These are phyloP conservation scores for Aulographum hederae DNA, from an alignment of 2,329 filamentous ascomycete species.

Conservation along the genomic window DNA sequence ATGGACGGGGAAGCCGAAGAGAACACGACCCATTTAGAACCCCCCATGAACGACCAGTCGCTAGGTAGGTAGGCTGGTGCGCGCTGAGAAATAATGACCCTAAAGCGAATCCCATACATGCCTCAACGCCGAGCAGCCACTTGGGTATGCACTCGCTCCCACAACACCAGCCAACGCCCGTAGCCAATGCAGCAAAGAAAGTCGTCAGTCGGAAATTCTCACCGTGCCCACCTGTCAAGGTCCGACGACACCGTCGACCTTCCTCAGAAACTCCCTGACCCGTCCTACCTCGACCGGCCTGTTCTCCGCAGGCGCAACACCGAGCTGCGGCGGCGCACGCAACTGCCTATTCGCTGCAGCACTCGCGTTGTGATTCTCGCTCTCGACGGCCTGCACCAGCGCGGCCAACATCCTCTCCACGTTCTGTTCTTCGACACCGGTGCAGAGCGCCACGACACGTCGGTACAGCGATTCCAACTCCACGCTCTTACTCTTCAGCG, in stretches of 20 bases:
- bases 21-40: no score
- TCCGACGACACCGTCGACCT: slow-evolving; percentile 46
- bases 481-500: slow-evolving; percentile 59
- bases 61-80: no score
- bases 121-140: no score
- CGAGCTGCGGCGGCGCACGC: not conserved
- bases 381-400: slow-evolving; percentile 75
- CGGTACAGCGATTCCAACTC: slow-evolving; percentile 80
- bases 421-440: slow-evolving; percentile 55
- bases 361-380: slow-evolving; percentile 50
- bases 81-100: no score
- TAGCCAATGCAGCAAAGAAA: no score
- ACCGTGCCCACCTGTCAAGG: no score
- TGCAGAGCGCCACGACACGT: slow-evolving; percentile 74
- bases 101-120: no score
- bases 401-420: slow-evolving; percentile 68
- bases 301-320: slow-evolving; percentile 7
- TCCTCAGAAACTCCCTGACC: slow-evolving; percentile 61
- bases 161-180: no score
- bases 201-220: no score
- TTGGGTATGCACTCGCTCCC: no score
- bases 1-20: no score
- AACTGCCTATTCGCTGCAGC: not conserved
- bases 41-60: no score
- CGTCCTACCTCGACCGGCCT: slow-evolving; percentile 54